These are phyloP conservation scores for Boletus tomentosulus DNA, from an alignment of 768 basidiomycete genomes.

Conservation along the genomic window DNA sequence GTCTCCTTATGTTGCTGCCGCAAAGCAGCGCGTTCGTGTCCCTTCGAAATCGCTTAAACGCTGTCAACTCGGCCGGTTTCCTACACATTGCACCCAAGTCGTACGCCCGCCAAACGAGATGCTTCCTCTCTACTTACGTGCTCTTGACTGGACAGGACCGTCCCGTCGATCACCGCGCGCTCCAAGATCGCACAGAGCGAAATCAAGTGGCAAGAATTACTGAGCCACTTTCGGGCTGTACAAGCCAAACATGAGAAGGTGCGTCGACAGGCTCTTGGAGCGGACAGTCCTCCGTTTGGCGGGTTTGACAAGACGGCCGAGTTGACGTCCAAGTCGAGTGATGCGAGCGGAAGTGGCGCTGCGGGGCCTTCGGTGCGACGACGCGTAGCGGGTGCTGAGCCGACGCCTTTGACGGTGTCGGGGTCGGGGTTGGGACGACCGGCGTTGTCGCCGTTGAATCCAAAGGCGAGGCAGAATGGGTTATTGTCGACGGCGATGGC, in stretches of 20 bases:
- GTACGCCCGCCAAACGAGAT: slow-evolving; percentile 40
- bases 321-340: slow-evolving; percentile 8
- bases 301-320: slow-evolving; percentile 34
- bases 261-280: slow-evolving; percentile 70
- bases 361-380: slow-evolving; percentile 52
- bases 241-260: slow-evolving; percentile 92
- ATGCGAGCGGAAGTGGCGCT: neutral
- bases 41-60: slow-evolving; percentile 87
- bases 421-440: slow-evolving; percentile 29
- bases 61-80: slow-evolving; percentile 93
- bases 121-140: slow-evolving; percentile 12
- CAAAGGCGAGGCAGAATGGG: slow-evolving; percentile 53
- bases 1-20: slow-evolving; percentile 92
- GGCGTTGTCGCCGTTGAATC: slow-evolving; percentile 70
- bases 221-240: slow-evolving; percentile 86
- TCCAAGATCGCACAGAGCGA: slow-evolving; percentile 82
- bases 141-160: slow-evolving; percentile 24
- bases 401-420: slow-evolving; percentile 24
- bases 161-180: slow-evolving; percentile 45
- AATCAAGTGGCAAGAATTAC: slow-evolving; percentile 95
- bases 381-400: slow-evolving; percentile 55
- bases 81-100: slow-evolving; percentile 84
- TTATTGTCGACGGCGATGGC: slow-evolving; percentile 36
- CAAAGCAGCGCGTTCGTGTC: slow-evolving; percentile 97
- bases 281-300: slow-evolving; percentile 50